phyloP scores from a whole-genome alignment of 1,139 yeast genomes.

The Geotrichum australiense region DNA sequence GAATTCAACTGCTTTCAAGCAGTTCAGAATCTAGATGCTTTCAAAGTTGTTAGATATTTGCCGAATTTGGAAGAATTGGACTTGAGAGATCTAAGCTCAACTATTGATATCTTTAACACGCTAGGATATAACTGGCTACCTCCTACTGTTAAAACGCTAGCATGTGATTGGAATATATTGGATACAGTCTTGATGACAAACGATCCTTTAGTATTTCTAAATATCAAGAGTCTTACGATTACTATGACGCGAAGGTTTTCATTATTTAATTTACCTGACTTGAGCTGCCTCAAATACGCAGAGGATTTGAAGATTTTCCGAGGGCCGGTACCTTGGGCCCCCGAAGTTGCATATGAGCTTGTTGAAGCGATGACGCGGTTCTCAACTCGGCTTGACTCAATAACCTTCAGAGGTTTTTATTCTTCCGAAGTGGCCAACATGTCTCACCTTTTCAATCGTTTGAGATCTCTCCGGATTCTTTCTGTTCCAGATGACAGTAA shows the following conservation, averaged over 20 bases:
- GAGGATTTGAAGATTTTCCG: conserved; percentile 5
- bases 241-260: conserved; percentile 10
- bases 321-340: conserved; percentile 15
- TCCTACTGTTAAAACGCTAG: background rate
- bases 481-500: conserved; percentile 13
- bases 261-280: background rate
- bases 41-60: conserved; percentile 1
- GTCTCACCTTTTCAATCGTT: conserved; percentile 3
- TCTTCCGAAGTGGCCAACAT: conserved; percentile 8
- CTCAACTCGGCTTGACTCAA: background rate
- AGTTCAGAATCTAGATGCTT: conserved; percentile 2
- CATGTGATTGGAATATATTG: conserved; percentile 14
- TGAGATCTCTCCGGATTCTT: background rate
- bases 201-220: background rate
- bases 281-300: conserved; percentile 1
- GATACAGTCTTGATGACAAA: conserved; percentile 6
- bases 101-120: background rate
- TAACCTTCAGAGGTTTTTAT: conserved; percentile 8
- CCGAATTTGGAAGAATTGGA: conserved; percentile 9
- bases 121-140: conserved; percentile 11
- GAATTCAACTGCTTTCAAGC: conserved; percentile 11
- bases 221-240: conserved; percentile 1
- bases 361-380: background rate
- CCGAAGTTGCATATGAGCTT: conserved; percentile 5
- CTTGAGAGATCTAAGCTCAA: conserved; percentile 4